phyloP scores from a whole-genome alignment of 2,329 filamentous ascomycete species.

The Curvularia lunata region DNA sequence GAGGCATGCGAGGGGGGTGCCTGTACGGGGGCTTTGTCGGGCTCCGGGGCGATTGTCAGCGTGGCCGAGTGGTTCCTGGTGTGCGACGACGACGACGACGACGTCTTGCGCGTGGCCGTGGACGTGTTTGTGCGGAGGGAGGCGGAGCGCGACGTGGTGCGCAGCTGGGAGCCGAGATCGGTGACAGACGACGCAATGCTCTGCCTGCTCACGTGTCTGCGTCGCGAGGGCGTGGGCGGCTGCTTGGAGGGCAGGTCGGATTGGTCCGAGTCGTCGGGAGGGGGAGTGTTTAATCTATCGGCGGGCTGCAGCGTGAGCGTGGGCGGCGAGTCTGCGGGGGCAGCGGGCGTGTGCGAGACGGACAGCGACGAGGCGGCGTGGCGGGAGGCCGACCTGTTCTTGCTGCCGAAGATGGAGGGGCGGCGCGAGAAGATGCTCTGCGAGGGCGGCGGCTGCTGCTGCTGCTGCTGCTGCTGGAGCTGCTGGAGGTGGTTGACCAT shows the following conservation, averaged over 20 bases:
- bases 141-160: slow-evolving; percentile 46
- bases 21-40: slow-evolving; percentile 40
- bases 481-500: slow-evolving; percentile 27
- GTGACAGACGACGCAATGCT: slow-evolving; percentile 46
- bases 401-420: slow-evolving; percentile 42
- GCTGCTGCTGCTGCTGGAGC: not conserved
- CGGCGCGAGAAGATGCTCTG: slow-evolving; percentile 40
- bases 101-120: slow-evolving; percentile 32
- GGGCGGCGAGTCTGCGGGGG: slow-evolving; percentile 10
- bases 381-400: slow-evolving; percentile 20
- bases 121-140: slow-evolving; percentile 51
- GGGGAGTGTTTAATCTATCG: slow-evolving; percentile 15
- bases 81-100: slow-evolving; percentile 42
- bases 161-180: slow-evolving; percentile 49
- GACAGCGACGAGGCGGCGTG: slow-evolving; percentile 9
- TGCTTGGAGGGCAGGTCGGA: slow-evolving; percentile 27
- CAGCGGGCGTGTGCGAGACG: slow-evolving; percentile 3
- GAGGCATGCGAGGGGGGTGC: slow-evolving; percentile 22
- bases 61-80: slow-evolving; percentile 45
- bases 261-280: slow-evolving; percentile 24
- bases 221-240: slow-evolving; percentile 36
- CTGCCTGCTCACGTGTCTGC: slow-evolving; percentile 38
- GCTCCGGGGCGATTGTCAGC: slow-evolving; percentile 45
- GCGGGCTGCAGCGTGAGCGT: slow-evolving; percentile 16
- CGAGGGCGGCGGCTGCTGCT: not conserved